Base-by-base conservation (phyloP, 441 rosid genomes). In the Viola pubescens region DNA sequence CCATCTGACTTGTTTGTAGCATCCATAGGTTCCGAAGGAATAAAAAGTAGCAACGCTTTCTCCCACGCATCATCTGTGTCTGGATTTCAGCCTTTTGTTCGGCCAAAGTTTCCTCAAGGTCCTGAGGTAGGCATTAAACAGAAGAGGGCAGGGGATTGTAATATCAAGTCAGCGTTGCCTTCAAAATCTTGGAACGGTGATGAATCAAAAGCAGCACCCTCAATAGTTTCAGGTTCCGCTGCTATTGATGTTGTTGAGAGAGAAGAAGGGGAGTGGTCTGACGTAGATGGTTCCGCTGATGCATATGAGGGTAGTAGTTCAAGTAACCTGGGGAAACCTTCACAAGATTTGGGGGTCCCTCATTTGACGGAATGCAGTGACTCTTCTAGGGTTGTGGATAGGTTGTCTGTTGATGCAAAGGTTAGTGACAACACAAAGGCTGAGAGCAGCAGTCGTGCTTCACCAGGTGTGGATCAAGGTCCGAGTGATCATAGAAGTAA, bases 211-310 rank as follows among this genome's bases (percentile, higher is more conserved):
- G 70, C 64, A 61, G 65, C 69, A 42, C 60, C 78, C 7, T 64
- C 70, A 3, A 12, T 51, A 41, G 73, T 69, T 75, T 64, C 71
- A n/a, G 70, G 69, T 71, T 67, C 62, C 58, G 66, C 71, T 52
- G 74, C 65, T 73, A 71, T 58, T 19, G 72, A 67, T 58, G 73
- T 62, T 9, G 54, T 75, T 46, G 98, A 94, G 70, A 86, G 89
- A 77, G 98, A 94, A 85, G 98, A 94, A 82, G 98, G 98, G 62
- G 98, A 94, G 69, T 94, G 84, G 96, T 83, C 81, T 52, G 98
- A 94, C 59, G 73, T 74, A 5, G 98, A 87, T 67, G 84, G 77
- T 50, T 67, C 80, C 56, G 76, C 74, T 58, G 77, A 67, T 77
- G 80, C 67, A 39, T 55, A 61, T 64, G 66, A 68, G 50, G 60